Evolutionary conservation across 768 basidiomycete genomes (phyloP), one percentile per base, ranked within the genome.

Genomic region (Russula ochroleuca): DNA sequence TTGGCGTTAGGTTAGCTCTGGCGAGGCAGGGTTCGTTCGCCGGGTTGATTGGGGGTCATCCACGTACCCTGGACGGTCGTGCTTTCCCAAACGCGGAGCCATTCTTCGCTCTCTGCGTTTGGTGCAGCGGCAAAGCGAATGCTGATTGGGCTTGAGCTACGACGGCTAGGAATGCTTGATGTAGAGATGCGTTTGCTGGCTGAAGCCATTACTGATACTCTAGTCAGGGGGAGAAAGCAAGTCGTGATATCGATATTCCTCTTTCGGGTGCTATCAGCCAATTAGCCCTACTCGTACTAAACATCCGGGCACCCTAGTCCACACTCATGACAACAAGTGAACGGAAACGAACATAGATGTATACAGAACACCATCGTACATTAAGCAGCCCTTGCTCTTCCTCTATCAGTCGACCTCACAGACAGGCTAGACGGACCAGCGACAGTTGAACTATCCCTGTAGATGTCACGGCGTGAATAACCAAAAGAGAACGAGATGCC

Each of bases 81-180:
- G 2, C 69, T 66, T 63, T 76, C 74, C 89, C 89, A 91, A 15
- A 77, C 75, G 60, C 78, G 74, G 35, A 85, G 74, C 87, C 88
- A 88, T 51, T 78, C 74, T 51, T 79, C 77, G 13, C 77, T 74
- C 28, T 81, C 80, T 51, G 73, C 67, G 61, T 72, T 75, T 45
- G 74, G 69, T n/a, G 68, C 69, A 13, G 68, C 47, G 25, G 64
- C 52, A 49, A 73, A 70, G n/a, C 68, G 70, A 62, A 23, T 33
- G 56, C 59, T 58, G n/a, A 33, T 33, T 0, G 66, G 68, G 43
- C 68, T 68, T 21, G 57, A 33, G 63, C 68, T 68, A 21, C 68
- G 65, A 11, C 51, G 57, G 55, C 62, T 66, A 54, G 67, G 64
- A 37, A 66, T 63, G 55, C 71, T 74, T 25, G 75, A 75, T 15